Evolutionary conservation across 768 basidiomycete species (phyloP), one percentile per base, ranked within the genome.

Genomic region (Lentinula sp.): DNA sequence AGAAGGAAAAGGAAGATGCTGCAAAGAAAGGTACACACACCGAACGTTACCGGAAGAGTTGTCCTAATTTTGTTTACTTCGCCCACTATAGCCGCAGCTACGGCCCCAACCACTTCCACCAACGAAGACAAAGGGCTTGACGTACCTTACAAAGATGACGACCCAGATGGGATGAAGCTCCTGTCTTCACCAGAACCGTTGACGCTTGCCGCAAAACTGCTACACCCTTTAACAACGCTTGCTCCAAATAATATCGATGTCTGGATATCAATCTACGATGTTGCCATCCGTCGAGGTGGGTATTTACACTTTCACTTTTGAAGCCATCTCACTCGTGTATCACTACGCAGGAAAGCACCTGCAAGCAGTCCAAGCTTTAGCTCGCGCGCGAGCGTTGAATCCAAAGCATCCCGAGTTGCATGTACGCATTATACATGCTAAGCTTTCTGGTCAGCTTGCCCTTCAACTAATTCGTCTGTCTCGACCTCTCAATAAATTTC

Each of bases 201-300:
- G 4, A 92, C 91, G 49, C 82, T 82, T 15, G 94, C 95, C 0
- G 79, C 81, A 53, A 91, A 89, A 67, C 69, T 91, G 18, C 76
- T 96, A 28, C 74, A 73, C 23, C 90, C 89, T 3, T 71, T 98
- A 3, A 76, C 79, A 8, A 78, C 75, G 6, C 75, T 86, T 16
- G 81, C 79, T 0, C 71, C 74, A 12, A 70, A 78, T 2, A 77
- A 85, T 51, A 72, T 92, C 9, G 85, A 91, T 37, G 84, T 85
- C 33, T 95, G 93, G 88, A 72, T 86, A 53, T 79, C 81, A 0
- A 77, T 79, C 5, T 96, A 90, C 68, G 94, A 97, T 68, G 89
- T 98, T 18, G 85, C 89, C 33, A 79, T 91, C 52, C 83, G 92
- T 62, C 82, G 90, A 68, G 85, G 95, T 95, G 68, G 70, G 86